A percentile compares a stretch with the other conserved stretches of the same genome.
Evolutionary conservation across 495 filamentous ascomycete species (phyloP).

Genomic region (Hypoxylon trugodes): DNA sequence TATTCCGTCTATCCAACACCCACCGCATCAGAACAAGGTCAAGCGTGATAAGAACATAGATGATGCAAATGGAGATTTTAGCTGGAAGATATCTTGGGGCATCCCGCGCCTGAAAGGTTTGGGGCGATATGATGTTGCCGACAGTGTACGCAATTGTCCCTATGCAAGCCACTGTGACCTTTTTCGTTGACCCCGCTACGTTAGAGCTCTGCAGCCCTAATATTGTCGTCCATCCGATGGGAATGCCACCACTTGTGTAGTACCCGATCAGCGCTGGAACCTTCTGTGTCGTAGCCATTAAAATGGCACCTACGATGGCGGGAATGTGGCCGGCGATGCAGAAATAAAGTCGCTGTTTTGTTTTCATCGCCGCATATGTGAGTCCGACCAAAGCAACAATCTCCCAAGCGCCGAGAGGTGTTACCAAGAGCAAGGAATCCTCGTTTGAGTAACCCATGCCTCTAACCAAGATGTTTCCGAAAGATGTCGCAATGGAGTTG

Average conservation of each 20-base stretch:
- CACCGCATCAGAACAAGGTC: conserved; percentile 62
- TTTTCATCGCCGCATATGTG: conserved; percentile 35
- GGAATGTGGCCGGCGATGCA: conserved; percentile 52
- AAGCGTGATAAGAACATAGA: conserved; percentile 61
- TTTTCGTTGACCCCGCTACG: conserved; percentile 77
- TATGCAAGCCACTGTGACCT: conserved; percentile 73
- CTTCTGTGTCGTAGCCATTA: conserved; percentile 68
- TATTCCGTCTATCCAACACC: conserved; percentile 61
- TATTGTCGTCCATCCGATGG: conserved; percentile 66
- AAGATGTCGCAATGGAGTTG: conserved; percentile 48
- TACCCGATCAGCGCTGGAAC: conserved; percentile 70
- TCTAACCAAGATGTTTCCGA: conserved; percentile 43
- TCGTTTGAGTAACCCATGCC: conserved; percentile 60
- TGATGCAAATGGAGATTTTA: conserved; percentile 72
- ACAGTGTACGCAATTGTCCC: conserved; percentile 72
- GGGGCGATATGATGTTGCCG: conserved; percentile 62
- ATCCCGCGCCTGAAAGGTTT: conserved; percentile 44
- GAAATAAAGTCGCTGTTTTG: conserved; percentile 39
- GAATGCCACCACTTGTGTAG: conserved; percentile 53
- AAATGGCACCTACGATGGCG: conserved; percentile 65
- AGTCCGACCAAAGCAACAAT: conserved; percentile 63
- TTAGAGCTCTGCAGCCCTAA: conserved; percentile 70
- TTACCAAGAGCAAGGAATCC: conserved; percentile 71
- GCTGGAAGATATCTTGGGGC: conserved; percentile 71
- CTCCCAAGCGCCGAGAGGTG: conserved; percentile 73